Conservation (phyloP, 768 basidiomycete genomes). For the Lactarius vividus region DNA sequence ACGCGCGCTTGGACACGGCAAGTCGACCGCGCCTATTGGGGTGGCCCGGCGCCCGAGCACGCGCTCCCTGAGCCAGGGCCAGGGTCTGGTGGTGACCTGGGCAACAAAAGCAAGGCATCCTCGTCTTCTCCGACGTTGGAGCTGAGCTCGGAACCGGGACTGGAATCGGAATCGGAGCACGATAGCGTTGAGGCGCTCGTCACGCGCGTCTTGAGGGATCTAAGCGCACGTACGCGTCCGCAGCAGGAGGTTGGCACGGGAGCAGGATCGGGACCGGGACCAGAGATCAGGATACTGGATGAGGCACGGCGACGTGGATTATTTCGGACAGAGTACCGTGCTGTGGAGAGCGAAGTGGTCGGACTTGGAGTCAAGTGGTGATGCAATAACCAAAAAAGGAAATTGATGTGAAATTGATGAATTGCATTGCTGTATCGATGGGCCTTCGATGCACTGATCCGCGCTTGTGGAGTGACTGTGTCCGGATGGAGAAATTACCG, state of each 20-base stretch:
- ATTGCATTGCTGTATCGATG: neutral
- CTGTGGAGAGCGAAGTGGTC: slow-evolving; percentile 81
- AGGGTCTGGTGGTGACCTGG: neutral
- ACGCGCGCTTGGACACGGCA: slow-evolving; percentile 77
- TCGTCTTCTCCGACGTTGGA: neutral
- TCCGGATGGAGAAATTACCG: neutral
- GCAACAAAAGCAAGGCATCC: neutral
- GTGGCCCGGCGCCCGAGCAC: slow-evolving; percentile 27
- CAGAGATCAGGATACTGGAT: slow-evolving; percentile 38
- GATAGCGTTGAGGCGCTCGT: slow-evolving; percentile 40
- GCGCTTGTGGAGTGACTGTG: neutral
- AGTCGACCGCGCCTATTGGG: slow-evolving; percentile 87
- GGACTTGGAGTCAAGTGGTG: slow-evolving; percentile 39
- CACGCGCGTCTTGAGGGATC: slow-evolving; percentile 41
- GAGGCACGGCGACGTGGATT: slow-evolving; percentile 45
- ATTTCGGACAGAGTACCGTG: slow-evolving; percentile 79
- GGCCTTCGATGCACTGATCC: neutral
- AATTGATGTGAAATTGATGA: neutral
- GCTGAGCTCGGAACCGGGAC: neutral
- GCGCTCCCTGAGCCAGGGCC: slow-evolving; percentile 31
- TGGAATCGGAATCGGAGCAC: neutral
- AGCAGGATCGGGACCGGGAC: neutral
- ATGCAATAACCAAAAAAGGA: neutral
- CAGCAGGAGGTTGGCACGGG: neutral
- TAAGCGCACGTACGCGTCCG: slow-evolving; percentile 33